Conservation (phyloP, 768 basidiomycete species). For the Tulasnella sp. region DNA sequence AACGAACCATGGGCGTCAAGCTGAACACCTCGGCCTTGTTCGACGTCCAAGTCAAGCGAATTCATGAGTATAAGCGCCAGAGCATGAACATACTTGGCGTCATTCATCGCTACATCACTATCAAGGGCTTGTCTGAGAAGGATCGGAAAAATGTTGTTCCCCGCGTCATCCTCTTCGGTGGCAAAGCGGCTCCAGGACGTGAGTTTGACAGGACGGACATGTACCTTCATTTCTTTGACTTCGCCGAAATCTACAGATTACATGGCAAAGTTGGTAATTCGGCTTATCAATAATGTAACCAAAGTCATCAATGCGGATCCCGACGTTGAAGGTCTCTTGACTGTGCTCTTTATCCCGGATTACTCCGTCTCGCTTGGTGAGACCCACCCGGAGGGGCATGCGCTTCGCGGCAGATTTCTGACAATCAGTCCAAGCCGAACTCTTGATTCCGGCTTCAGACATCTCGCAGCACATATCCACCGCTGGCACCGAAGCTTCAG, state of each 20-base stretch:
- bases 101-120: conserved; percentile 69
- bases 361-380: conserved; percentile 50
- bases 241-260: conserved; percentile 85
- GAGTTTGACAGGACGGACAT: conserved; percentile 30
- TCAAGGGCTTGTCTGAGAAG: conserved; percentile 71
- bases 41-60: conserved; percentile 75
- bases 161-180: conserved; percentile 91
- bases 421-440: conserved; percentile 51
- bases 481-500: conserved; percentile 74
- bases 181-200: conserved; percentile 94
- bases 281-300: conserved; percentile 87
- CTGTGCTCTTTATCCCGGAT: conserved; percentile 92
- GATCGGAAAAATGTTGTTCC: conserved; percentile 77
- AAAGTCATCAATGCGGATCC: conserved; percentile 72
- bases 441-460: conserved; percentile 89
- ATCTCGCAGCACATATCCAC: conserved; percentile 96
- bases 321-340: conserved; percentile 78
- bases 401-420: background rate
- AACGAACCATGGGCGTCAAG: conserved; percentile 58
- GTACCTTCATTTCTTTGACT: conserved; percentile 51
- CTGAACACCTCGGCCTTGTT: conserved; percentile 75
- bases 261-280: conserved; percentile 88
- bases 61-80: conserved; percentile 96
- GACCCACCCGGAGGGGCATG: background rate
- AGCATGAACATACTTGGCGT: conserved; percentile 89